phyloP scores from a whole-genome alignment of 768 basidiomycete genomes.

The Piloderma croceum region DNA sequence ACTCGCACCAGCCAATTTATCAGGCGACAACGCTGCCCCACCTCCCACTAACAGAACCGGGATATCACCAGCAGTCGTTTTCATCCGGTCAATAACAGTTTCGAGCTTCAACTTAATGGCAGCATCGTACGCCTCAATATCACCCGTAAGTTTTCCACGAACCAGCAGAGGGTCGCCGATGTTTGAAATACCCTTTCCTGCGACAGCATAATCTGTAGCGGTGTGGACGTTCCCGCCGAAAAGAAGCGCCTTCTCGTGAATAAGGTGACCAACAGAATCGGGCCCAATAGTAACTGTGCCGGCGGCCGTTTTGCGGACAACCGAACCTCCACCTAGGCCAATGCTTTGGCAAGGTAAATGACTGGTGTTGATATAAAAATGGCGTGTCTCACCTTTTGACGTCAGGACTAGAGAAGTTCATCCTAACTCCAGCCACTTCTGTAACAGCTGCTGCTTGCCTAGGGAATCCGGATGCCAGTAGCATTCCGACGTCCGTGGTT shows the following conservation, averaged over 20 bases:
- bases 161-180: constrained; percentile 24
- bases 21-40: constrained; percentile 54
- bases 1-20: constrained; percentile 44
- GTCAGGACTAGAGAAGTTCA: constrained; percentile 59
- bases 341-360: constrained; percentile 30
- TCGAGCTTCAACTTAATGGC: constrained; percentile 41
- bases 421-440: constrained; percentile 54
- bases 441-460: constrained; percentile 58
- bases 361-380: not conserved
- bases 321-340: constrained; percentile 61
- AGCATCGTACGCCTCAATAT: constrained; percentile 28
- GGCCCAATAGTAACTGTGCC: constrained; percentile 50
- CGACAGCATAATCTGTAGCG: constrained; percentile 56
- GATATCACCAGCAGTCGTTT: constrained; percentile 52
- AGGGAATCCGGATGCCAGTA: constrained; percentile 56
- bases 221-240: constrained; percentile 56
- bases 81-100: constrained; percentile 54
- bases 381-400: constrained; percentile 30
- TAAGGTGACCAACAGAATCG: constrained; percentile 56
- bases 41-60: constrained; percentile 63
- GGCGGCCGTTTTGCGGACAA: constrained; percentile 32
- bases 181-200: constrained; percentile 25
- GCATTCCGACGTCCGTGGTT: constrained; percentile 58
- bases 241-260: constrained; percentile 42
- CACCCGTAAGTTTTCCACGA: no score